Evolutionary conservation across 2,329 filamentous ascomycete genomes (phyloP).

Genomic region (Fusarium devonianum): DNA sequence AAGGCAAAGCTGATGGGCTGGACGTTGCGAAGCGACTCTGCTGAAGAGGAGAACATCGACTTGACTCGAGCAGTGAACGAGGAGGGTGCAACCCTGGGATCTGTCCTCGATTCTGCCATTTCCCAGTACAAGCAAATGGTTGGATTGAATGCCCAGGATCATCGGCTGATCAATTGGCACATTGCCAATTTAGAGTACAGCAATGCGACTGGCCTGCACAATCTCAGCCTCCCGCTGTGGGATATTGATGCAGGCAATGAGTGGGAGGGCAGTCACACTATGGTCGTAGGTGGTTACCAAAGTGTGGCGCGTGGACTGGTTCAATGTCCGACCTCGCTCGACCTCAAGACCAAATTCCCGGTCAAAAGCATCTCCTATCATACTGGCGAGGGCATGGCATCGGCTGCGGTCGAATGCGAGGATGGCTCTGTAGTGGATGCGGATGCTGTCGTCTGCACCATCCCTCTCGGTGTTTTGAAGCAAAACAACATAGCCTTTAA

Average conservation of each 20-base stretch:
- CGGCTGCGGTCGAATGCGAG: slow-evolving; percentile 74
- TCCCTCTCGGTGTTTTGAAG: slow-evolving; percentile 91
- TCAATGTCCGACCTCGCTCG: slow-evolving; percentile 76
- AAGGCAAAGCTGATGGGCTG: slow-evolving; percentile 86
- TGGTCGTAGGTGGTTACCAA: slow-evolving; percentile 93
- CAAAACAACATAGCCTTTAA: slow-evolving; percentile 82
- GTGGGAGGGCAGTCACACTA: slow-evolving; percentile 92
- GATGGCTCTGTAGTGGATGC: slow-evolving; percentile 80
- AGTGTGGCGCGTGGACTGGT: slow-evolving; percentile 88
- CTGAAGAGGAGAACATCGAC: slow-evolving; percentile 72
- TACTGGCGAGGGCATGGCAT: slow-evolving; percentile 52
- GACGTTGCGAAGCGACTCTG: slow-evolving; percentile 70
- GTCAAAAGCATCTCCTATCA: slow-evolving; percentile 77
- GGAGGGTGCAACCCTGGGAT: slow-evolving; percentile 78
- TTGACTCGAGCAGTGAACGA: slow-evolving; percentile 70
- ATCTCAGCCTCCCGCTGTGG: slow-evolving; percentile 89
- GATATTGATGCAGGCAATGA: slow-evolving; percentile 98
- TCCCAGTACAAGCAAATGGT: slow-evolving; percentile 84
- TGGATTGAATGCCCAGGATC: slow-evolving; percentile 83
- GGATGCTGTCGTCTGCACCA: slow-evolving; percentile 90
- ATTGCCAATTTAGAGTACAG: slow-evolving; percentile 98
- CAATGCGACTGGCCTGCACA: slow-evolving; percentile 87
- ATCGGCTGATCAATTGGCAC: slow-evolving; percentile 95
- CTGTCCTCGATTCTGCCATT: slow-evolving; percentile 92
- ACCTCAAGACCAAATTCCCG: slow-evolving; percentile 75